Evolutionary conservation across 192 early-diverging fungal genomes (phyloP).

Genomic region (Chytriomyces hyalinus): DNA sequence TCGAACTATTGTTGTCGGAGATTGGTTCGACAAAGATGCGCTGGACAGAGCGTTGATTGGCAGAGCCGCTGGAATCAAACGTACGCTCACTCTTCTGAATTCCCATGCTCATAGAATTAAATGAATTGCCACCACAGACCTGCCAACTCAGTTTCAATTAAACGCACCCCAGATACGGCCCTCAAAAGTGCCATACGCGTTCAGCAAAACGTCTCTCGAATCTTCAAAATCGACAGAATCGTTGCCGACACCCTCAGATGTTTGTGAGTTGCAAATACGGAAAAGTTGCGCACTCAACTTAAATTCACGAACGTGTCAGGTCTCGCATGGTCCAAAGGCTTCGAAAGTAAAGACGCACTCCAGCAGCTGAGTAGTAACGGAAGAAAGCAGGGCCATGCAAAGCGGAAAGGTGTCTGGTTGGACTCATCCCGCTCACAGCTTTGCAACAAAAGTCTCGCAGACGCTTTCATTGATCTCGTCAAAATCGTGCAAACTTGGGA

Average conservation of each 20-base stretch:
- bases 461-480: constrained; percentile 13
- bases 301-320: not conserved
- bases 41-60: constrained; percentile 71
- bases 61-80: constrained; percentile 49
- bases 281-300: not conserved
- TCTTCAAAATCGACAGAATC: not conserved
- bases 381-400: constrained; percentile 28
- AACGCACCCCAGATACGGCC: too few species aligned
- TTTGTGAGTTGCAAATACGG: not conserved
- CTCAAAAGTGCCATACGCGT: not conserved
- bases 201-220: constrained; percentile 2
- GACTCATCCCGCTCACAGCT: constrained; percentile 12
- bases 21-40: constrained; percentile 65
- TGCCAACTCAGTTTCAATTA: too few species aligned
- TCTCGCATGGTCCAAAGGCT: constrained; percentile 11
- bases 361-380: constrained; percentile 3
- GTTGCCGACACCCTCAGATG: not conserved
- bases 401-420: constrained; percentile 20
- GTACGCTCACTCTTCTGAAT: constrained; percentile 11
- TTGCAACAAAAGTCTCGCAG: constrained; percentile 5
- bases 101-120: too few species aligned
- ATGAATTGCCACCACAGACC: too few species aligned
- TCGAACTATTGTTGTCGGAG: constrained; percentile 66
- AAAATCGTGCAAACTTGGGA: not conserved
- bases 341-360: not conserved